These are phyloP conservation scores for Castanea sativa DNA, from an alignment of 306 rosid genomes.

Conservation along the genomic window DNA sequence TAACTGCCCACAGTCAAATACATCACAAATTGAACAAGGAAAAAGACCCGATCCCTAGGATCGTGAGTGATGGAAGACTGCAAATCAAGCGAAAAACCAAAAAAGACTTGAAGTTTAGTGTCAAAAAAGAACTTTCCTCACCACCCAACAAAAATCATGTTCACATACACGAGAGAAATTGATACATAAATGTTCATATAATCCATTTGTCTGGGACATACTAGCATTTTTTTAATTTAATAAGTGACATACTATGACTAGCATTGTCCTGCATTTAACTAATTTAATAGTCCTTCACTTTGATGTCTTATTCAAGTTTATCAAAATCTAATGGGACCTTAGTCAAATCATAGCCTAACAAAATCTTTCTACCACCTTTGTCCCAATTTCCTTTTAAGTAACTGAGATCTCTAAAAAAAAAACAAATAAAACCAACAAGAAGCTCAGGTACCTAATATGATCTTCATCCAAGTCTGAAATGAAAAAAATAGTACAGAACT, in stretches of 20 bases:
- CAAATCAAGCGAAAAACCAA: constrained; percentile 22
- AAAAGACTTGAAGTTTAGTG: constrained; percentile 11
- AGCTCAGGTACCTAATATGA: not conserved
- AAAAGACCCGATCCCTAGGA: constrained; percentile 70
- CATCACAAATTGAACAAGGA: constrained; percentile 13
- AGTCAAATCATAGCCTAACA: not conserved
- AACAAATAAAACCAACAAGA: not conserved
- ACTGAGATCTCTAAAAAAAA: not conserved
- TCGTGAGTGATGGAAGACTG: constrained; percentile 95
- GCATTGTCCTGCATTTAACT: no score
- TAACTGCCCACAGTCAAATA: not conserved
- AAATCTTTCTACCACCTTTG: not conserved
- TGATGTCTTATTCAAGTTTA: not conserved
- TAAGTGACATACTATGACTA: no score
- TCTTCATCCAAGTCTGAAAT: not conserved
- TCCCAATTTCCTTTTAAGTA: not conserved
- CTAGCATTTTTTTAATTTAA: no score
- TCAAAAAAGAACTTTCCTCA: not conserved
- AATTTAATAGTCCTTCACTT: no score
- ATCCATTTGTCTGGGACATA: not conserved
- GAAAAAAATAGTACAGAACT: not conserved
- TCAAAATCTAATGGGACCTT: not conserved
- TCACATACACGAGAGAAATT: not conserved
- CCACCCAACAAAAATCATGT: not conserved
- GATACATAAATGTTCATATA: not conserved